phyloP scores from a whole-genome alignment of 2,329 filamentous ascomycete species.

The Fonsecaea pugnacius region DNA sequence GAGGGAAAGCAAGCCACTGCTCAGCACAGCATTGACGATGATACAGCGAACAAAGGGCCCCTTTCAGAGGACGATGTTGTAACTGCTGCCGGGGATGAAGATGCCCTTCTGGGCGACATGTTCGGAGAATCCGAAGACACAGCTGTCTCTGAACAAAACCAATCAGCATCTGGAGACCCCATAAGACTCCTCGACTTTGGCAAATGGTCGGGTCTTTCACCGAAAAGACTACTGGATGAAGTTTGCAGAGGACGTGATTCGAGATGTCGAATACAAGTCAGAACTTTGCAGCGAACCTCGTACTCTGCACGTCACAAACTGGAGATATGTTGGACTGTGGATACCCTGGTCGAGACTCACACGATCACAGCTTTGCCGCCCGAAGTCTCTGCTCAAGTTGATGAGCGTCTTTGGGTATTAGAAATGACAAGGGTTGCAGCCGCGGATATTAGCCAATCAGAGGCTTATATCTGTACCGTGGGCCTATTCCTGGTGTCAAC shows the following conservation, averaged over 20 bases:
- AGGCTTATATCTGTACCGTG: conserved; percentile 80
- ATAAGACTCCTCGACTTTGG: conserved; percentile 80
- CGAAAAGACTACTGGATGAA: conserved; percentile 79
- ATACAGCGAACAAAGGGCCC: conserved; percentile 44
- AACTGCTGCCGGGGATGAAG: conserved; percentile 44
- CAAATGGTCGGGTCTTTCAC: conserved; percentile 75
- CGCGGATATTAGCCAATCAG: conserved; percentile 77
- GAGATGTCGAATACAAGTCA: conserved; percentile 68
- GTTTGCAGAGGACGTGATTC: conserved; percentile 79
- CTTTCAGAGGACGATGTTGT: conserved; percentile 16
- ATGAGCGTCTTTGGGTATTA: conserved; percentile 59
- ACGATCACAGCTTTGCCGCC: conserved; percentile 46
- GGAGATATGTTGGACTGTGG: conserved; percentile 77
- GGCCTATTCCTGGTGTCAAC: conserved; percentile 82
- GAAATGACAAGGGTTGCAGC: conserved; percentile 77
- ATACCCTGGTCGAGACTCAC: conserved; percentile 59
- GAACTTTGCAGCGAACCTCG: conserved; percentile 70
- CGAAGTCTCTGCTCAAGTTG: conserved; percentile 52
- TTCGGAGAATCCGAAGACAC: conserved; percentile 51
- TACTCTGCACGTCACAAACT: conserved; percentile 78
- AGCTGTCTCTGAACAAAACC: conserved; percentile 19
- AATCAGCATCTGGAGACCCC: conserved; percentile 49
- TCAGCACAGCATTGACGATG: neutral
- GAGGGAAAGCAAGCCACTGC: conserved; percentile 11
- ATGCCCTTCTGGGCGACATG: conserved; percentile 61